Evolutionary conservation across 208 protist genomes (phyloP), one percentile per base, ranked within the genome.

Genomic region (Angomonas deanei): DNA sequence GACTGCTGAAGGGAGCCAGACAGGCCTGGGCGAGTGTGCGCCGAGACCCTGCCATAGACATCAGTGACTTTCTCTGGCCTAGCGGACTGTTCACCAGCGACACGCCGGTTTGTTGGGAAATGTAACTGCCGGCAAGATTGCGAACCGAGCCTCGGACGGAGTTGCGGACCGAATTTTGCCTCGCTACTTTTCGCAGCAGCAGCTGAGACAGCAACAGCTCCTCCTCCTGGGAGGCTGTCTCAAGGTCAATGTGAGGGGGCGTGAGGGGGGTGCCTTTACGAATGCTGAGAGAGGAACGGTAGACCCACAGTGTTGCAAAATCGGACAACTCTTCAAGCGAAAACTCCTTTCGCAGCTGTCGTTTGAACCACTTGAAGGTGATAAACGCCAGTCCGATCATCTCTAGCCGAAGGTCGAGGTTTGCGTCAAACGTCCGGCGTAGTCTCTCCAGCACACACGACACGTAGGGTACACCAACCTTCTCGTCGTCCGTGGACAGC

Each of bases 321-420:
- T 80, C 70, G 48, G 76, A 57, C 34, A 94, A 89, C 38, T 90
- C 78, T 49, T 84, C 83, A 24, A 77, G 42, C 2, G 76, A 68
- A 31, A 90, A 68, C 30, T 76, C 69, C 42, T 68, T 52, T 17
- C 73, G 62, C 11, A 91, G 71, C 53, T 72, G 74, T 28, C 75
- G 72, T 49, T 87, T 63, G 61, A 94, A 61, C 70, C 70, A 92
- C 48, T 62, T 66, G 15, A 79, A 78, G 10, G 68, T 58, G 8
- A 79, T 55, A 64, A 82, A 84, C 10, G 70, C 52, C 32, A 74
- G 69, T 11, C 76, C 79, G 38, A 82, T 32, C 56, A 68, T 38
- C 66, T 93, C 82, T 23, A 93, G 74, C 19, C 79, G 77, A 47
- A 87, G 66, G 33, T 88, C 76, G 3, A 73, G 80, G 69, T 81